Evolutionary conservation across 2,329 filamentous ascomycete genomes (phyloP).

Genomic region (Alternaria burnsii): DNA sequence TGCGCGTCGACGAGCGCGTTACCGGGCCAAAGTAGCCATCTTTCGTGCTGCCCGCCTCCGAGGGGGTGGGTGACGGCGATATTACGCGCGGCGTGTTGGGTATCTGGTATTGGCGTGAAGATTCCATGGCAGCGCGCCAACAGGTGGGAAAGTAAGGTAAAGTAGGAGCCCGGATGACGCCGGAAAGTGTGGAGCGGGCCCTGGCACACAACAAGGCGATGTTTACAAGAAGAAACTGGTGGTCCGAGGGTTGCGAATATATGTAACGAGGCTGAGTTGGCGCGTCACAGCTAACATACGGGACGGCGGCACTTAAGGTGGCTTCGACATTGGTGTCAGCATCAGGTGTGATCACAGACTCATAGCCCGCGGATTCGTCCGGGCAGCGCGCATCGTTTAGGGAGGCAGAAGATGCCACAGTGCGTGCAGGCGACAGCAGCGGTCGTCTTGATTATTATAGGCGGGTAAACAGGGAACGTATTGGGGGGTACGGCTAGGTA

Average conservation of each 20-base stretch:
- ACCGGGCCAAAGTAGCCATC: conserved; percentile 75
- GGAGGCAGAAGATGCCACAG: conserved; percentile 45
- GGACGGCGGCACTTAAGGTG: conserved; percentile 23
- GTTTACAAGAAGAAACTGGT: conserved; percentile 31
- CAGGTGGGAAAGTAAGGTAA: conserved; percentile 66
- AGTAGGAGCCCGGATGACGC: conserved; percentile 64
- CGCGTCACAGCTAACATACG: conserved; percentile 28
- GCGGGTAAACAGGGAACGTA: conserved; percentile 12
- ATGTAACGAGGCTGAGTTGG: conserved; percentile 27
- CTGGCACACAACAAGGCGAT: conserved; percentile 38
- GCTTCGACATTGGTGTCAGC: conserved; percentile 38
- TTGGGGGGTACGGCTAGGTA: conserved; percentile 20
- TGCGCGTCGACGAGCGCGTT: conserved; percentile 77
- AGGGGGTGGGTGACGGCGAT: conserved; percentile 76
- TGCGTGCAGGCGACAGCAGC: conserved; percentile 34
- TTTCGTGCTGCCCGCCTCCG: conserved; percentile 55
- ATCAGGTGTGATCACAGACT: conserved; percentile 25
- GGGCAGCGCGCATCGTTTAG: conserved; percentile 45
- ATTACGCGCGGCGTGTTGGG: conserved; percentile 87
- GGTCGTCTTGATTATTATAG: conserved; percentile 30
- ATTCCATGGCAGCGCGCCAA: conserved; percentile 51
- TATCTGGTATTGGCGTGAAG: conserved; percentile 65
- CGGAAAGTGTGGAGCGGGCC: conserved; percentile 57
- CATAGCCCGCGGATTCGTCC: conserved; percentile 44
- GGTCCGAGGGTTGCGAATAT: conserved; percentile 19